Conservation (phyloP, 2,329 filamentous ascomycete genomes). For the Calonectria ilicicola region DNA sequence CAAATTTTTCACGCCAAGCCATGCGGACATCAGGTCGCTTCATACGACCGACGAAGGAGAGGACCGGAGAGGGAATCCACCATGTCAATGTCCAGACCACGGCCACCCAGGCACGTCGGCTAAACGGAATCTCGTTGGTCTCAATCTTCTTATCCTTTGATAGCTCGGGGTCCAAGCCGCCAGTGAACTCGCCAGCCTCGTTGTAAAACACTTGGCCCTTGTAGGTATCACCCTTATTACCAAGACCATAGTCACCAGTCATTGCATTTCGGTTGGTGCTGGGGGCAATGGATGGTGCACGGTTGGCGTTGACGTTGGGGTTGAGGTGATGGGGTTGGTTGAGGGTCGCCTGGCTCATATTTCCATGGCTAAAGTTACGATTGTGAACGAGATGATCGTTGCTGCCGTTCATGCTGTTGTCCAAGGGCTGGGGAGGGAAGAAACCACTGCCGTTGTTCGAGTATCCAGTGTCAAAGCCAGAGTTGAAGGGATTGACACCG, state of each 20-base stretch:
- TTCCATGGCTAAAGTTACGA: constrained; percentile 67
- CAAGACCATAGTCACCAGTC: constrained; percentile 89
- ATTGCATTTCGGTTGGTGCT: constrained; percentile 67
- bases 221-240: constrained; percentile 83
- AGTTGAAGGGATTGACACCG: constrained; percentile 60
- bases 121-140: constrained; percentile 71
- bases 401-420: constrained; percentile 73
- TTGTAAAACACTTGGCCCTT: constrained; percentile 82
- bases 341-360: constrained; percentile 65
- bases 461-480: constrained; percentile 77
- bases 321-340: constrained; percentile 50
- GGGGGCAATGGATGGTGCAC: constrained; percentile 71
- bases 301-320: constrained; percentile 39
- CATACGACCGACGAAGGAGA: constrained; percentile 91
- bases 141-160: constrained; percentile 82
- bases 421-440: constrained; percentile 73
- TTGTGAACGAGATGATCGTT: constrained; percentile 78
- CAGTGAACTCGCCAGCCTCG: constrained; percentile 74
- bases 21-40: constrained; percentile 96
- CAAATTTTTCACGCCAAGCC: constrained; percentile 96
- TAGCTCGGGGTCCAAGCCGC: constrained; percentile 80
- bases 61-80: constrained; percentile 90
- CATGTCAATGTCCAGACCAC: constrained; percentile 90
- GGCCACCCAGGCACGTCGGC: constrained; percentile 82
- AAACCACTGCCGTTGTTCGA: constrained; percentile 76